Percentiles rank a stretch among this genome's conserved stretches.
Conservation (phyloP, 2,329 filamentous ascomycete genomes). For the Saccharata proteae region DNA sequence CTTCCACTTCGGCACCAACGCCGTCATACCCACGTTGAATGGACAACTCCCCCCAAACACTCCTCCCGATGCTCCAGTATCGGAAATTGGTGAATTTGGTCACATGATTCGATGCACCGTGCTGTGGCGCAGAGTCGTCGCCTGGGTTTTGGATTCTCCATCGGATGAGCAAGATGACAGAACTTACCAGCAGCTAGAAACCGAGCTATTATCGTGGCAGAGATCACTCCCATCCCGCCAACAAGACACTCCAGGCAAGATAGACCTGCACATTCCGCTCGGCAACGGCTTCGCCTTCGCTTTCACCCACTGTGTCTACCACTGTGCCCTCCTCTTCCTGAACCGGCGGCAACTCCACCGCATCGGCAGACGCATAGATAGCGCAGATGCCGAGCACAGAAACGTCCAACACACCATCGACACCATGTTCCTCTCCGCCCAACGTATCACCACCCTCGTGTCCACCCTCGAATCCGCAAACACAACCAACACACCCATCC, state of each 20-base stretch:
- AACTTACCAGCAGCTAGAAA: slow-evolving; percentile 1
- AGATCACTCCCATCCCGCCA: slow-evolving; percentile 3
- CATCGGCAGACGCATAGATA: slow-evolving; percentile 4
- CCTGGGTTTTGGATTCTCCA: slow-evolving; percentile 4
- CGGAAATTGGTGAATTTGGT: slow-evolving; percentile 4
- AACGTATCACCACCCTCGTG: slow-evolving; percentile 5
- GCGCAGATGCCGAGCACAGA: not conserved
- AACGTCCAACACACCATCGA: no score
- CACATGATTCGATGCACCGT: slow-evolving; percentile 4
- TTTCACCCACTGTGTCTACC: slow-evolving; percentile 4
- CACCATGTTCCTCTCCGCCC: not conserved
- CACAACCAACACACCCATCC: not conserved
- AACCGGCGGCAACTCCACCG: slow-evolving; percentile 4
- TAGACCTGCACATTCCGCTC: slow-evolving; percentile 5
- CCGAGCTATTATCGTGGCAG: not conserved
- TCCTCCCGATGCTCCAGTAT: not conserved
- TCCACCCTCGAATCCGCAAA: slow-evolving; percentile 2
- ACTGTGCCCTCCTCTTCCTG: slow-evolving; percentile 5
- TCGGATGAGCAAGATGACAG: slow-evolving; percentile 5
- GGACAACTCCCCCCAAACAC: not conserved
- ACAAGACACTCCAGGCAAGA: slow-evolving; percentile 6
- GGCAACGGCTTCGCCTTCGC: slow-evolving; percentile 6
- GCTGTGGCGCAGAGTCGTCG: slow-evolving; percentile 4
- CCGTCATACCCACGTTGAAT: not conserved
- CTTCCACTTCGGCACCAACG: slow-evolving; percentile 5